Conservation (phyloP, 2,329 filamentous ascomycete genomes). For the Coleophoma eucalyptorum region DNA sequence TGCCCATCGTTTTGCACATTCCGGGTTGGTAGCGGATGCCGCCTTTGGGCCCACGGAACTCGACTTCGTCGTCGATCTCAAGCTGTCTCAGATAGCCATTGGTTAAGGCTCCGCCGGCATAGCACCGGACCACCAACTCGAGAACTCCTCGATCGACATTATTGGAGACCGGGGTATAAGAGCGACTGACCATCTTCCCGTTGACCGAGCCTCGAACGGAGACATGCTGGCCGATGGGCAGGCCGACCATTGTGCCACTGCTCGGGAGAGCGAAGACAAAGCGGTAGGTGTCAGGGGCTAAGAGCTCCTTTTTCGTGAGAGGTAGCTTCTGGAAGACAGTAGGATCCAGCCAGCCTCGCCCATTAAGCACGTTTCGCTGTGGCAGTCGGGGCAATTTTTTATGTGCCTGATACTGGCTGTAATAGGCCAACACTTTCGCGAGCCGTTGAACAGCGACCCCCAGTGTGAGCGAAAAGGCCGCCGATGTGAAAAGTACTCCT, state of each 20-base stretch:
- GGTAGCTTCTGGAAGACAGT: slow-evolving; percentile 13
- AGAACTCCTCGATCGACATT: slow-evolving; percentile 43
- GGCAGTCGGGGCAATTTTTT: background rate
- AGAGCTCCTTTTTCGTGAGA: slow-evolving; percentile 10
- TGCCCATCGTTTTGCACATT: slow-evolving; percentile 42
- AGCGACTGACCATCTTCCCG: slow-evolving; percentile 28
- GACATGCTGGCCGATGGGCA: slow-evolving; percentile 38
- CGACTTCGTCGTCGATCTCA: slow-evolving; percentile 42
- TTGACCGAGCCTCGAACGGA: slow-evolving; percentile 30
- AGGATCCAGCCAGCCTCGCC: background rate
- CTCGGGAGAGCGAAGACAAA: slow-evolving; percentile 29
- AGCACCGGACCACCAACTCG: slow-evolving; percentile 48
- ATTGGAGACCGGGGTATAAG: slow-evolving; percentile 44
- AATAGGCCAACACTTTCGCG: background rate
- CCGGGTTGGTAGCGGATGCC: slow-evolving; percentile 46
- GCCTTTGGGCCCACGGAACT: slow-evolving; percentile 53
- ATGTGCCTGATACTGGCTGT: background rate
- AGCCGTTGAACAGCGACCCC: background rate
- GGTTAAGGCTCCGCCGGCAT: slow-evolving; percentile 46
- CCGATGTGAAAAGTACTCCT: background rate
- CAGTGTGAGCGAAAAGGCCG: background rate
- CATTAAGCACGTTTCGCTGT: background rate
- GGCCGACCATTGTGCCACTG: slow-evolving; percentile 27
- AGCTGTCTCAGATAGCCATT: slow-evolving; percentile 41
- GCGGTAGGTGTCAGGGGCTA: slow-evolving; percentile 12